Evolutionary conservation across 2,329 filamentous ascomycete species (phyloP), one percentile per base, ranked within the genome.

Genomic region (Paramyrothecium roridum): DNA sequence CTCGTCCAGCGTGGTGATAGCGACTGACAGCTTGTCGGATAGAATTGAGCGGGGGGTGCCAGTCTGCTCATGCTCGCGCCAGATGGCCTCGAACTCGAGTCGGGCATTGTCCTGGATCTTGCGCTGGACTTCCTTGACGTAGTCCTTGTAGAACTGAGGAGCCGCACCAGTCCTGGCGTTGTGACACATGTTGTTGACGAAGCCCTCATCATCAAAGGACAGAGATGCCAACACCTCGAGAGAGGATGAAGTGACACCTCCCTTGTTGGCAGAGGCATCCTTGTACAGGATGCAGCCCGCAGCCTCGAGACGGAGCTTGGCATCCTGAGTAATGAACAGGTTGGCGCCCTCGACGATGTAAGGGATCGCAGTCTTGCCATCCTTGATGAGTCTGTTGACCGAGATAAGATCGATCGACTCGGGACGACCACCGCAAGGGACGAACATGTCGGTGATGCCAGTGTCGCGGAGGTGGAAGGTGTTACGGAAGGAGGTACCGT

Each of bases 341-440:
- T 98, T 99, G 73, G 95, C 95, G 53, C 95, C 95, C 76, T 99
- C 95, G 48, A 99, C 93, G 53, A 99, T 95, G 76, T 96, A 99
- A 1, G 93, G 93, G 57, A 99, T 89, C 12, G 83, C 85, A 21
- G 84, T 82, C 78, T 96, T 97, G 76, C 93, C 92, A 59, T 96
- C 86, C 69, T 88, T 86, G 73, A 99, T 98, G 59, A 99, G 83
- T 71, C 89, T 91, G 75, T 83, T 88, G 58, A 93, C 93, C 8
- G 88, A 91, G 54, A 90, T 88, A 56, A 98, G 84, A 70, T 99
- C 93, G 63, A 99, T 96, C 1, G 93, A 97, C 75, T 98, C 95
- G 2, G 95, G 95, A 22, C 95, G 90, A 55, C 95, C 95, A 76
- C 95, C 95, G 65, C 95, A 99, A 30, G 95, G 95, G 21, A 99